Evolutionary conservation across 2,329 filamentous ascomycete species (phyloP).

Genomic region (Exophiala sideris): DNA sequence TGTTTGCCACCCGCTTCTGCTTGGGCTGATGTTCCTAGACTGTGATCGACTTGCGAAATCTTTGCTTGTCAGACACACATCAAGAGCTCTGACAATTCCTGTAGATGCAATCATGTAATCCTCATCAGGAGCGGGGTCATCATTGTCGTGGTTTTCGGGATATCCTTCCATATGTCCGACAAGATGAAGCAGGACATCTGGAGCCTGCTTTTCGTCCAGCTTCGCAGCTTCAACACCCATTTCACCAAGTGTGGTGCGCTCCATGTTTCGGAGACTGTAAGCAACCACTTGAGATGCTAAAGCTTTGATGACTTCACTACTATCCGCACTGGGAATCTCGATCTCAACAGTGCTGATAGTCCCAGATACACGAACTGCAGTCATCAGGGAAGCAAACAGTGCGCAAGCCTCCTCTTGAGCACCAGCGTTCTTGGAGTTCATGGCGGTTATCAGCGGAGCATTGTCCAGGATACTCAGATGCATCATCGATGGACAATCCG

Average conservation of each 20-base stretch:
- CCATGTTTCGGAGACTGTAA: conserved; percentile 89
- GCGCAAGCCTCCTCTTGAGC: conserved; percentile 91
- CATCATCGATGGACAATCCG: conserved; percentile 75
- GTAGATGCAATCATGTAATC: conserved; percentile 96
- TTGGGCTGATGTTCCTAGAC: conserved; percentile 38
- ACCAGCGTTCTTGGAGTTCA: conserved; percentile 71
- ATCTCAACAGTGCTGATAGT: conserved; percentile 88
- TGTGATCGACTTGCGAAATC: conserved; percentile 46
- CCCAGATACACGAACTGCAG: conserved; percentile 77
- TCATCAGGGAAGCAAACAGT: conserved; percentile 85
- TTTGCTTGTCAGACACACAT: conserved; percentile 83
- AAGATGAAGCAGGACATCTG: conserved; percentile 81
- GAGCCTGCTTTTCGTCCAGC: conserved; percentile 59
- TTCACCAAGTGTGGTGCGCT: conserved; percentile 68
- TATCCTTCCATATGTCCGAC: conserved; percentile 66
- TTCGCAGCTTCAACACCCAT: conserved; percentile 45
- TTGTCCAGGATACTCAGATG: conserved; percentile 89
- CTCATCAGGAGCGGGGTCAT: conserved; percentile 73
- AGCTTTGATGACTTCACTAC: conserved; percentile 87
- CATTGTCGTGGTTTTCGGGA: conserved; percentile 54
- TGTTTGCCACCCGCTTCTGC: conserved; percentile 53
- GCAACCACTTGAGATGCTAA: conserved; percentile 92
- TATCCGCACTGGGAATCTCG: conserved; percentile 75
- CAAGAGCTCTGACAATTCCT: conserved; percentile 88
- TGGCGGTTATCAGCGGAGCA: conserved; percentile 64